Percentiles rank a stretch among this genome's conserved stretches.
Evolutionary conservation across 495 filamentous ascomycete genomes (phyloP).

Genomic region (Penicillium bialowiezense): DNA sequence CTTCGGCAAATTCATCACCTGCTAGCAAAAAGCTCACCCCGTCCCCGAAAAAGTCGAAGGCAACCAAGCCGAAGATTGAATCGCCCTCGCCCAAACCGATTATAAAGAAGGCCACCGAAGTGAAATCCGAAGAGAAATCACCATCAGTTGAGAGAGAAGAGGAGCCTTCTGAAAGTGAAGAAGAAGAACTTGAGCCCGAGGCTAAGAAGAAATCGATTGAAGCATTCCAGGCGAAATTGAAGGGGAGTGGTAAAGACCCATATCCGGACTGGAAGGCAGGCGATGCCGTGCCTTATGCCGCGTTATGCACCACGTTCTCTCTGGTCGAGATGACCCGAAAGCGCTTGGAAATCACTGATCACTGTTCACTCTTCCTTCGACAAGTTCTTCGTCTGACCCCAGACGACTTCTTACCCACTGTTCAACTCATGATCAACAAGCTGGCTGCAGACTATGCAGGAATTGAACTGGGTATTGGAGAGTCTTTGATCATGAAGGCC

Average conservation of each 20-base stretch:
- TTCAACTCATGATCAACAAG: constrained; percentile 96
- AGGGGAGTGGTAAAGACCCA: constrained; percentile 65
- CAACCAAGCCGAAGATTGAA: constrained; percentile 14
- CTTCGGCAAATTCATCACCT: constrained; percentile 8
- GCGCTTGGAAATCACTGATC: constrained; percentile 76
- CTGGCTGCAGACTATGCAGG: constrained; percentile 95
- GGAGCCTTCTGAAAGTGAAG: constrained; percentile 47
- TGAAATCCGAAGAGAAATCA: constrained; percentile 33
- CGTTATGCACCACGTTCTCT: constrained; percentile 91
- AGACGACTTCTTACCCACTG: constrained; percentile 78
- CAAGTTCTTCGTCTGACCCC: constrained; percentile 92
- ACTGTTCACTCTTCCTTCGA: constrained; percentile 86
- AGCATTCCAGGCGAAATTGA: constrained; percentile 76
- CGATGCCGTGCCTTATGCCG: constrained; percentile 88
- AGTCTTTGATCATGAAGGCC: constrained; percentile 97
- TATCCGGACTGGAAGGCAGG: constrained; percentile 93
- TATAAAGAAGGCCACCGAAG: constrained; percentile 36
- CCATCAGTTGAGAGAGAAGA: constrained; percentile 47
- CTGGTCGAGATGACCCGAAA: constrained; percentile 92
- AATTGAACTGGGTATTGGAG: constrained; percentile 93
- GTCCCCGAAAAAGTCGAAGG: constrained; percentile 23
- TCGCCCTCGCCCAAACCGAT: constrained; percentile 21
- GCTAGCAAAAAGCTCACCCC: constrained; percentile 23
- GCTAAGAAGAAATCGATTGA: constrained; percentile 73
- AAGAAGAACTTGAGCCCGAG: constrained; percentile 73